These are phyloP conservation scores for Trypanosomatidae sp. DNA, from an alignment of 208 protist genomes.

Conservation along the genomic window DNA sequence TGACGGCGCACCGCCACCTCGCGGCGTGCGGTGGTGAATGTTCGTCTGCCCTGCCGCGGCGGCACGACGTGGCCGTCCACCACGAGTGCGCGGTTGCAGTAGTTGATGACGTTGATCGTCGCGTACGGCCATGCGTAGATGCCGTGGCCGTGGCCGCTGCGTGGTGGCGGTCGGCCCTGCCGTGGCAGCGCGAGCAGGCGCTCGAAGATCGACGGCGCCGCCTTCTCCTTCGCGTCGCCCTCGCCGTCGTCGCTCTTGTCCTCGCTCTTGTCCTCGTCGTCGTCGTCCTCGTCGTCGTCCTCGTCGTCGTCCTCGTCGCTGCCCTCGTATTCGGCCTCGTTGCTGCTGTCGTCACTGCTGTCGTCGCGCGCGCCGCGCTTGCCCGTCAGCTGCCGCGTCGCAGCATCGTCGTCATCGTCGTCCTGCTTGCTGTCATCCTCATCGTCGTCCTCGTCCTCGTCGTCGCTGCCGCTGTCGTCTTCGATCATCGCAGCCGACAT, in stretches of 20 bases:
- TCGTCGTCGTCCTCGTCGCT: no score
- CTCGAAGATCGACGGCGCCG: neutral
- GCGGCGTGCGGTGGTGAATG: constrained; percentile 13
- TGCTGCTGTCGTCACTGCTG: no score
- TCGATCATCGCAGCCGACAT: constrained; percentile 5
- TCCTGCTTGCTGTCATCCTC: neutral
- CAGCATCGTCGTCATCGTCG: neutral
- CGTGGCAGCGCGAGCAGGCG: neutral
- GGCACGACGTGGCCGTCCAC: constrained; percentile 14
- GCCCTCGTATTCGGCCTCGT: no score
- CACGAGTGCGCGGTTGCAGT: constrained; percentile 21
- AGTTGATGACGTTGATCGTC: constrained; percentile 33
- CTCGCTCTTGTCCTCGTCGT: neutral
- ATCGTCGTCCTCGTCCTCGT: constrained; percentile 2
- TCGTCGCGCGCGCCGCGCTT: no score
- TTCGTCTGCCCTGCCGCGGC: constrained; percentile 22
- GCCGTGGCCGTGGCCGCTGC: no score
- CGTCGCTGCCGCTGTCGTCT: neutral
- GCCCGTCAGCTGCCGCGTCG: constrained; percentile 1
- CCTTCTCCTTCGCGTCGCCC: neutral
- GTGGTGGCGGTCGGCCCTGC: neutral
- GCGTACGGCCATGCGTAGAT: constrained; percentile 7
- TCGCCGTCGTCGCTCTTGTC: neutral
- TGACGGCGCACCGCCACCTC: constrained; percentile 13
- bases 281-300: constrained; percentile 4